Percentiles rank a stretch among this genome's conserved stretches.
These are phyloP conservation scores for Ilex asprella DNA, from an alignment of 257 asterid genomes.

Conservation along the genomic window DNA sequence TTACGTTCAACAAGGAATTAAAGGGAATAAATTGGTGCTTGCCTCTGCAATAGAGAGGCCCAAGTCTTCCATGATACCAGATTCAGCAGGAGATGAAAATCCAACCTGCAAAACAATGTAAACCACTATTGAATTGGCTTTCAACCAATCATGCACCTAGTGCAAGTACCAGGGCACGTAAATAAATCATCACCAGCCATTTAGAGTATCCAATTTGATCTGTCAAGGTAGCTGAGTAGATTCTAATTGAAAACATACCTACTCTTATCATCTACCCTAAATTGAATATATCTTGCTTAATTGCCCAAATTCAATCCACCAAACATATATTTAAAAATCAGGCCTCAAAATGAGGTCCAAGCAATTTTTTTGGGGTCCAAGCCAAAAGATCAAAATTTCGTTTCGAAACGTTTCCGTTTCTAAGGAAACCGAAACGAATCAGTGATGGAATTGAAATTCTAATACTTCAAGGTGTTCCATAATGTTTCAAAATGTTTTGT, in stretches of 20 bases:
- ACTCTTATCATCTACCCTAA: not conserved
- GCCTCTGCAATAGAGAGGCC: slow-evolving; percentile 24
- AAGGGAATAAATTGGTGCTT: not conserved
- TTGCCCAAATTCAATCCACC: too few species aligned
- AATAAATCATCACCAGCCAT: not conserved
- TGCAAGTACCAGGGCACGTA: not conserved
- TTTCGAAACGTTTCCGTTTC: too few species aligned
- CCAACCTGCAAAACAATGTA: slow-evolving; percentile 10
- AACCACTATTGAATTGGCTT: not conserved
- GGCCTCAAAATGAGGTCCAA: too few species aligned
- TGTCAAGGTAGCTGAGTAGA: too few species aligned
- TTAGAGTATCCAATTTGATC: not conserved
- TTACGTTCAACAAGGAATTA: not conserved
- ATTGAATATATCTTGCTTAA: too few species aligned
- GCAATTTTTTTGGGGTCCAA: too few species aligned
- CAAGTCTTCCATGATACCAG: slow-evolving; percentile 19
- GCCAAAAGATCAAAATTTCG: too few species aligned
- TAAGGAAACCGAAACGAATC: too few species aligned
- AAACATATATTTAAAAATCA: too few species aligned
- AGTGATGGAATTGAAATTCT: too few species aligned
- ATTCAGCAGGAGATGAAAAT: slow-evolving; percentile 22
- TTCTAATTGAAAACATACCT: not conserved
- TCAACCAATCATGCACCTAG: not conserved
- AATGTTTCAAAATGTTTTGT: too few species aligned
- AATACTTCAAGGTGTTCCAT: too few species aligned